These are phyloP conservation scores for Vickermania spadyakhi DNA, from an alignment of 208 protist species.

Conservation along the genomic window DNA sequence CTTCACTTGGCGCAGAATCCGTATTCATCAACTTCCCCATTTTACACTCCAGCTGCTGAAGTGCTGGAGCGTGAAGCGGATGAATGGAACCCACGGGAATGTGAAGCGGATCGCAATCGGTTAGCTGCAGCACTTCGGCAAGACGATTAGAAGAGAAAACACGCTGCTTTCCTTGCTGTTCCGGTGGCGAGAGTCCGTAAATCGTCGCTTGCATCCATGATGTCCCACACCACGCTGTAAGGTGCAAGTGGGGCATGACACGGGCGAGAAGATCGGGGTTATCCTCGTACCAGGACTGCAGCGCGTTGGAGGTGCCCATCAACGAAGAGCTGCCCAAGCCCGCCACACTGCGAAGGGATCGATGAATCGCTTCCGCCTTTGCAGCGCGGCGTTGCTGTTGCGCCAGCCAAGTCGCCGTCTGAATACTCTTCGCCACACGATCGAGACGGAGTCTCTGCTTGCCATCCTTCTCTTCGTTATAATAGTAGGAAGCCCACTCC, in stretches of 20 bases:
- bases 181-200: constrained; percentile 15
- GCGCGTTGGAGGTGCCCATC: constrained; percentile 5
- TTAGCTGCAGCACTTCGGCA: constrained; percentile 23
- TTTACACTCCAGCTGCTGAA: constrained; percentile 56
- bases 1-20: background rate
- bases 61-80: constrained; percentile 47
- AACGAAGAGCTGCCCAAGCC: constrained; percentile 7
- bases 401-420: constrained; percentile 59
- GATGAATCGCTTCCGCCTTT: constrained; percentile 62
- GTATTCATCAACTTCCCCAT: background rate
- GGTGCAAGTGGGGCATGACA: background rate
- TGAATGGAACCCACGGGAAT: constrained; percentile 69
- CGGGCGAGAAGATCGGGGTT: constrained; percentile 33
- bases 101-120: constrained; percentile 29
- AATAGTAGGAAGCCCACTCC: constrained; percentile 55
- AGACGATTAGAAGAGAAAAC: background rate
- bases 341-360: constrained; percentile 15
- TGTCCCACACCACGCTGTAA: constrained; percentile 18
- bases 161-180: background rate
- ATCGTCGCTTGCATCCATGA: constrained; percentile 76
- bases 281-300: constrained; percentile 73
- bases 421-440: constrained; percentile 51
- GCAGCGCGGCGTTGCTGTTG: constrained; percentile 41
- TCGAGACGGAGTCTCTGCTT: constrained; percentile 25
- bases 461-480: background rate